Base-by-base conservation (phyloP, 495 filamentous ascomycete species). In the Tuber brumale region DNA sequence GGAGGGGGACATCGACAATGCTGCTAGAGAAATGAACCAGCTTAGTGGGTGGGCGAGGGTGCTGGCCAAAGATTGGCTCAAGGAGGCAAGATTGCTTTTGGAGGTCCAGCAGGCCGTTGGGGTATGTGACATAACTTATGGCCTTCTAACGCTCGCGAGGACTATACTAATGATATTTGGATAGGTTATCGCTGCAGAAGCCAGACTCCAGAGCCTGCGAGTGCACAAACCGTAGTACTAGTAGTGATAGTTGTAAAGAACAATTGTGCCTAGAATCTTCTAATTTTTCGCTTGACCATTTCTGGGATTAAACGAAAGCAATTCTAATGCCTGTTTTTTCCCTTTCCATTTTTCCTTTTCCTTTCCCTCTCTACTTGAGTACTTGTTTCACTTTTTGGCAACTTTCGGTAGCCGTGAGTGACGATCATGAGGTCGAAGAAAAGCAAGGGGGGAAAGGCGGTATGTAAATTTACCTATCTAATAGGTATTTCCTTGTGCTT, bases 91-190 rank as follows among this genome's bases (percentile, higher is more conserved):
- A 80, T 90, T 91, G 85, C 91, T 96, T 78, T 86, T 98, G 85
- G 95, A 99, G 85, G 96, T 98, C 61, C 90, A 92, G 85, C 95
- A 98, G 85, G 95, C 95, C 82, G 86, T 99, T 79, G 95, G 98
- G 84, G 95, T 97, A 85, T 89, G 90, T 86, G 77, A 69, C 77
- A 41, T 81, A 31, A 75, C 73, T 43, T 43, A 71, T 71, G 46
- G 61, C 19, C 78, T 82, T 41, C 19, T 6, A 70, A 27, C 37
- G 41, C 27, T 19, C 70, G 43, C 21, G 45, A 44, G 43, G 35
- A n/a, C 37, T 43, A 51, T 79, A 31, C 80, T 82, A 43, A 82
- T 46, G 71, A 42, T 70, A 44, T 16, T 3, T 45, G 18, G 8
- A 71, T 71, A 82, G 81, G 70, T 82, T 69, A 82, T 82, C 74